phyloP scores from a whole-genome alignment of 2,329 filamentous ascomycete species.

The Botrytis fragariae region DNA sequence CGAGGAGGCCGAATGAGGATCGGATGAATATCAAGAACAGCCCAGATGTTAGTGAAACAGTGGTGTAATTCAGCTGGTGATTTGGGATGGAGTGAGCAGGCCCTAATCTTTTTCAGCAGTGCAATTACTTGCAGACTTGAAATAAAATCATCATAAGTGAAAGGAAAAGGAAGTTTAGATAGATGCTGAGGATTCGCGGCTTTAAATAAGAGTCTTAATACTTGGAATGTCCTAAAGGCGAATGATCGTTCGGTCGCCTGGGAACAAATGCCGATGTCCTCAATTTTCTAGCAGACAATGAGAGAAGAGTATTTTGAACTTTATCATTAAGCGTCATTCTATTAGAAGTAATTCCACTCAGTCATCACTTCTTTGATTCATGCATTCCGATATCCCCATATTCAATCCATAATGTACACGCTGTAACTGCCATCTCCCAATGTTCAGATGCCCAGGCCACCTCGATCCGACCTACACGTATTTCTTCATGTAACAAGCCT shows the following conservation, averaged over 20 bases:
- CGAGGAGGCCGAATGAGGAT: neutral
- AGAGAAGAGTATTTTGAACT: neutral
- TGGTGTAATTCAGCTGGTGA: neutral
- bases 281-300: neutral
- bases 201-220: neutral
- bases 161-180: neutral
- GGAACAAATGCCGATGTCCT: neutral
- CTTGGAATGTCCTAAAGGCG: neutral
- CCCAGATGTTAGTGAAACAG: neutral
- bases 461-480: neutral
- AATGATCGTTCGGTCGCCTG: too few species aligned
- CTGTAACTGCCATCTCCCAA: neutral
- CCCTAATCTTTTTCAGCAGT: neutral
- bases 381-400: neutral
- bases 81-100: neutral
- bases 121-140: neutral
- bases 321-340: neutral
- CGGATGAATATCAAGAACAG: neutral
- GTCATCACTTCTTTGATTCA: neutral
- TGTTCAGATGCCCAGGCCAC: neutral
- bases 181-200: neutral
- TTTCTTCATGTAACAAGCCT: neutral
- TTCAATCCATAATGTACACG: neutral
- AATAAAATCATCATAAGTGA: neutral
- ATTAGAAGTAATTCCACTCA: neutral